A percentile compares a stretch with the other conserved stretches of the same genome.
Conservation (phyloP, 495 filamentous ascomycete genomes). For the Penicillium turbatum region DNA sequence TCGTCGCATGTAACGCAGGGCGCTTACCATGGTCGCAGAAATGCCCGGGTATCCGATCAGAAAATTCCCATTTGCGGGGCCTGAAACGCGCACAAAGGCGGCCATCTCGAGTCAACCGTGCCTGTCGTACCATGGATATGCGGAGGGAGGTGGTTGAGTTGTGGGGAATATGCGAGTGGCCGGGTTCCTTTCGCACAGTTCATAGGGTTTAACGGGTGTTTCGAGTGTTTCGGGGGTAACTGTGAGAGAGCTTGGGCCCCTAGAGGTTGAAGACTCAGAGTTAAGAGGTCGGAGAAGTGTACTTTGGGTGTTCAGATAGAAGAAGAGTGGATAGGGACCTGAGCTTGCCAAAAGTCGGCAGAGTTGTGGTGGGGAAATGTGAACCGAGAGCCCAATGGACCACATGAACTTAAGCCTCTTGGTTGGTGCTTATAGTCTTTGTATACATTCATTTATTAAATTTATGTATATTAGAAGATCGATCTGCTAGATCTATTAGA, state of each 20-base stretch:
- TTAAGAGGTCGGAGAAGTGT: not conserved
- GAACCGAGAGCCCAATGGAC: constrained; percentile 2
- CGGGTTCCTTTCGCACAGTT: constrained; percentile 24
- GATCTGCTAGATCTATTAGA: not conserved
- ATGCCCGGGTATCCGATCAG: constrained; percentile 97
- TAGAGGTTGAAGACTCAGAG: not conserved
- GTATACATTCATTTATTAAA: too few species aligned
- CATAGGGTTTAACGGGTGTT: constrained; percentile 24
- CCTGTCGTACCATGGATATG: constrained; percentile 45
- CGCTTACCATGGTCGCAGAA: constrained; percentile 87
- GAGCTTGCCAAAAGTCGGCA: not conserved
- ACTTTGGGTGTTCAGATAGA: not conserved
- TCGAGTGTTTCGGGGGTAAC: too few species aligned
- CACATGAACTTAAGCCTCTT: constrained; percentile 1
- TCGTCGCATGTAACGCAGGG: constrained; percentile 4
- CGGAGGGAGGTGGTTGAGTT: constrained; percentile 31
- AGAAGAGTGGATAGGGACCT: constrained; percentile 5
- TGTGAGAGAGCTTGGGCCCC: not conserved
- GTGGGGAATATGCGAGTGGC: constrained; percentile 32
- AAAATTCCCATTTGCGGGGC: constrained; percentile 94
- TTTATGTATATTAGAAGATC: too few species aligned
- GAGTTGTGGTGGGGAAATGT: constrained; percentile 6
- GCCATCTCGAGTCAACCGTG: constrained; percentile 55
- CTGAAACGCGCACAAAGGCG: constrained; percentile 94
- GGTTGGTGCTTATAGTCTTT: too few species aligned